Percentiles rank a stretch among this genome's conserved stretches.
Conservation (phyloP, 352 stramenopile species). For the Pythium guiyangense region DNA sequence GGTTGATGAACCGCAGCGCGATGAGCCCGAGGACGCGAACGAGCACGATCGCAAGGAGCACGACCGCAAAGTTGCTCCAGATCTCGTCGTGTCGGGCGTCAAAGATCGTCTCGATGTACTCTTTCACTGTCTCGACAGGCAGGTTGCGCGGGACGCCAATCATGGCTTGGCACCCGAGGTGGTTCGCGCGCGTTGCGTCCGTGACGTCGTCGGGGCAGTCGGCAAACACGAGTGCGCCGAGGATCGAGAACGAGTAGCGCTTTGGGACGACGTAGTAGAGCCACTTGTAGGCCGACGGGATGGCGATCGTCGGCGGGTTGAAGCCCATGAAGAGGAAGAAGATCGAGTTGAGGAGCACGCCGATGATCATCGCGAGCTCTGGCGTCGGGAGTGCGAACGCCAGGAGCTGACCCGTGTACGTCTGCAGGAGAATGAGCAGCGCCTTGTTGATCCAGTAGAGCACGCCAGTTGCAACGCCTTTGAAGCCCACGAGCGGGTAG, state of each 20-base stretch:
- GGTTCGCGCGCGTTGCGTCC: conserved; percentile 5
- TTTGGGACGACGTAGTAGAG: conserved; percentile 52
- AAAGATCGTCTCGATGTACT: conserved; percentile 41
- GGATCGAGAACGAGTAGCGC: conserved; percentile 37
- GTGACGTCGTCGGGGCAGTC: too few relatives aligned
- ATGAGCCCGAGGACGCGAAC: conserved; percentile 40
- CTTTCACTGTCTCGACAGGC: conserved; percentile 18
- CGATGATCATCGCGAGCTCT: conserved; percentile 47
- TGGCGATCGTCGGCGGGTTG: too few relatives aligned
- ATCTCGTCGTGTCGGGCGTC: conserved; percentile 32
- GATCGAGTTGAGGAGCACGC: too few relatives aligned
- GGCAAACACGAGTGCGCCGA: conserved; percentile 35
- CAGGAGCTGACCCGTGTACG: conserved; percentile 45
- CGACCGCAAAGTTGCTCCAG: conserved; percentile 28
- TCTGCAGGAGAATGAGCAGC: conserved; percentile 40
- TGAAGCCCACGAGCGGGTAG: conserved; percentile 52
- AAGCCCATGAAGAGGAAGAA: too few relatives aligned
- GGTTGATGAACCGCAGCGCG: too few relatives aligned
- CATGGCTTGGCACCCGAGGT: conserved; percentile 16
- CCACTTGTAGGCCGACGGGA: conserved; percentile 44
- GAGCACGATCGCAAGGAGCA: conserved; percentile 33
- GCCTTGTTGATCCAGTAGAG: conserved; percentile 44
- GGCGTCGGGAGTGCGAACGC: conserved; percentile 30
- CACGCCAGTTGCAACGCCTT: conserved; percentile 18
- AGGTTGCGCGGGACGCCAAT: conserved; percentile 4